phyloP scores from a whole-genome alignment of 1,139 yeast species.

The Candida tetrigidarum region DNA sequence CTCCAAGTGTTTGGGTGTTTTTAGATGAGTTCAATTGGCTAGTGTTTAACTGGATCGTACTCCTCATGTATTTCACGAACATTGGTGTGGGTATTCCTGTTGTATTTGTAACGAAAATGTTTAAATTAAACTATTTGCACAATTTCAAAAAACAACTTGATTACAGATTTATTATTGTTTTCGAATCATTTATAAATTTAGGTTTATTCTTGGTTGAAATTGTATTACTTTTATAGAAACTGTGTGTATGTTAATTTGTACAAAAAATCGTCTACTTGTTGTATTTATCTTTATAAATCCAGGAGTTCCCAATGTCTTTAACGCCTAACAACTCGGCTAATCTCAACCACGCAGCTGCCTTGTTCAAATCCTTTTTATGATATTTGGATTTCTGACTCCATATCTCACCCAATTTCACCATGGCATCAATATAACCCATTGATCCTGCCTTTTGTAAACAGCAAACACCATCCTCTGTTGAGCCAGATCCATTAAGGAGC shows the following conservation, averaged over 20 bases:
- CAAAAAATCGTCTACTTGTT: slow-evolving; percentile 1
- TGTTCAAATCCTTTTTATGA: slow-evolving; percentile 59
- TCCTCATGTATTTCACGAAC: slow-evolving; percentile 3
- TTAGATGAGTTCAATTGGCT: slow-evolving; percentile 17
- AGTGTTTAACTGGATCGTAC: slow-evolving; percentile 7
- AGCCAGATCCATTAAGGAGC: slow-evolving; percentile 64
- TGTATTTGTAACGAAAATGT: slow-evolving; percentile 18
- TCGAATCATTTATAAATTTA: slow-evolving; percentile 12
- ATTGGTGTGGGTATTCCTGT: slow-evolving; percentile 1
- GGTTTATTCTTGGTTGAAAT: neutral
- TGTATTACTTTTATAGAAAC: slow-evolving; percentile 6
- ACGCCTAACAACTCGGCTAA: slow-evolving; percentile 69
- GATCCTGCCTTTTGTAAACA: slow-evolving; percentile 70
- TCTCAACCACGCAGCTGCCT: slow-evolving; percentile 77
- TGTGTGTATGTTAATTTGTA: too few relatives aligned
- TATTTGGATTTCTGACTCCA: slow-evolving; percentile 62
- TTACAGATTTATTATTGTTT: slow-evolving; percentile 10
- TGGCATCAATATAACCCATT: slow-evolving; percentile 70
- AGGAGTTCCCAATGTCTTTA: slow-evolving; percentile 68
- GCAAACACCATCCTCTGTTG: slow-evolving; percentile 59
- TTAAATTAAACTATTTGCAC: slow-evolving; percentile 24
- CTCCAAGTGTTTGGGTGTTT: slow-evolving; percentile 12
- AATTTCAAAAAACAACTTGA: slow-evolving; percentile 9
- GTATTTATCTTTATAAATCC: slow-evolving; percentile 81
- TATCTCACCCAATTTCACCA: slow-evolving; percentile 72